Evolutionary conservation across 2,329 filamentous ascomycete species (phyloP).

Genomic region (Emericellopsis atlantica): DNA sequence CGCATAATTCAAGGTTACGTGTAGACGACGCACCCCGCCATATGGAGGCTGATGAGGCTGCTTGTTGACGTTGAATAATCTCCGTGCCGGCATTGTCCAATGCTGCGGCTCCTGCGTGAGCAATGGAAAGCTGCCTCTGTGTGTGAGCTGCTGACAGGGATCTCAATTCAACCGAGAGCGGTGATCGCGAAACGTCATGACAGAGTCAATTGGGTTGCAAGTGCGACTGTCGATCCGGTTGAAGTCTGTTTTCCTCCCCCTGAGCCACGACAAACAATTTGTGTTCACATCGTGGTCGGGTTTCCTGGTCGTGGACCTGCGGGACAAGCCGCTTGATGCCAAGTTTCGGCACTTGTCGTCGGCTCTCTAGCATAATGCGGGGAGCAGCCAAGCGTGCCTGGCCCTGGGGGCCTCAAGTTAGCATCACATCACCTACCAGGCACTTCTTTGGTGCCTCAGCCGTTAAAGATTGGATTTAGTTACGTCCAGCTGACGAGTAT

Average conservation of each 20-base stretch:
- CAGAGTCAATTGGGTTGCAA: background rate
- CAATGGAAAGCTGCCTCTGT: background rate
- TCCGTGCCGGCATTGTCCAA: background rate
- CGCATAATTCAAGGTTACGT: too few relatives aligned
- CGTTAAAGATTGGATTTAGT: too few relatives aligned
- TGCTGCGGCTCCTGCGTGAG: background rate
- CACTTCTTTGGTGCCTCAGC: too few relatives aligned
- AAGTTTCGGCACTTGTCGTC: background rate
- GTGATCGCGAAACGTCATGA: background rate
- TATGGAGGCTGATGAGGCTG: too few relatives aligned
- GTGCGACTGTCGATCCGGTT: background rate
- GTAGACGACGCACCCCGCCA: too few relatives aligned
- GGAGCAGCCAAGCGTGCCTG: too few relatives aligned
- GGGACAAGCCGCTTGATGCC: background rate
- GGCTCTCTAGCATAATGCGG: background rate
- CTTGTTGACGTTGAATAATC: background rate
- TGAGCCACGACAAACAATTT: background rate
- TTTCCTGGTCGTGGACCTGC: too few relatives aligned
- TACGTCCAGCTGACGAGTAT: too few relatives aligned
- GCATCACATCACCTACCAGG: too few relatives aligned
- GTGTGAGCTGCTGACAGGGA: too few relatives aligned
- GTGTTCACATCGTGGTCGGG: too few relatives aligned
- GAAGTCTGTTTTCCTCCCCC: background rate
- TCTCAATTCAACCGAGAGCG: background rate
- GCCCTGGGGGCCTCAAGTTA: too few relatives aligned